Base-by-base conservation (phyloP, 306 rosid genomes). In the Gastrolobium villosum region DNA sequence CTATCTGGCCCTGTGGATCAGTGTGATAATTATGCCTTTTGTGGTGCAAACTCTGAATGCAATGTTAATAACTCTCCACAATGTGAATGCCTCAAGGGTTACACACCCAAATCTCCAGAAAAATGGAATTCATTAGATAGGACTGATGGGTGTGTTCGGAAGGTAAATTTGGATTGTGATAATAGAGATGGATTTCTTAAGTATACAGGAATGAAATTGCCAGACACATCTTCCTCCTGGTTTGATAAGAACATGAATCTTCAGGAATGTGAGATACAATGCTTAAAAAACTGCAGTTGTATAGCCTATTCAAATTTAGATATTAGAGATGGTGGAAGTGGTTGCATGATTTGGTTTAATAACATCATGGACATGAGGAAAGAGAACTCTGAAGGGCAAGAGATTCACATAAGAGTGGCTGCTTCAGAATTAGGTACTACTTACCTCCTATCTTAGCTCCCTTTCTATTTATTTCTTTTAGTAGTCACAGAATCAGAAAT, bases 221-320 rank as follows among this genome's bases (percentile, higher is more conserved):
- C 82, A 0, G 87, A 84, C 55, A 76, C 85, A 0, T 84, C 87
- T 44, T 46, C 87, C 1, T 79, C 87, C 0, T 83, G 84, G 87
- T 79, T 20, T 68, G 50, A 79, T 35, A 26, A 44, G 75, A 77
- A 5, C 59, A 26, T 10, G 77, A 20, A 3, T 10, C 66, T 66
- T 4, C 7, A 77, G 40, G 89, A 81, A 48, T 87, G 88, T 48
- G 30, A 69, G 74, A 56, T 31, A 37, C 1, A 15, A 8, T 84
- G 88, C 59, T 32, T 50, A 74, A 65, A 75, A 7, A 82, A 79
- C 73, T 87, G 90, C 15, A 37, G 61, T 5, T 83, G 87, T 65
- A 5, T 48, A 55, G 82, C 87, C n/a, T 86, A 64, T 70, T 9
- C 86, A 30, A 37, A 28, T 65, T 66, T 76, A 8, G 77, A 76